Base-by-base conservation (phyloP, 441 rosid species). In the Kokia cookei region DNA sequence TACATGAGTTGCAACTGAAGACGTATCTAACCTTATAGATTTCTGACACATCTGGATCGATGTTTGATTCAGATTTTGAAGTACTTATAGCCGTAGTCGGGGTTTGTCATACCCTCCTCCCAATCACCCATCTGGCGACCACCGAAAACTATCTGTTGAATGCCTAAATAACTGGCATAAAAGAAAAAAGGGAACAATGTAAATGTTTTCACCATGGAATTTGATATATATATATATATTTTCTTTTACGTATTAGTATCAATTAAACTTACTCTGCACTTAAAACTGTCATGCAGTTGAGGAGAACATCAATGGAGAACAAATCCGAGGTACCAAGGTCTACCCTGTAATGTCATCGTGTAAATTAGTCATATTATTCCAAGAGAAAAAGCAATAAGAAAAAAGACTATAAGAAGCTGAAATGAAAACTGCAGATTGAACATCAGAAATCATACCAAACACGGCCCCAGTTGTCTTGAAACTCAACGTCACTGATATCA, bases 381-480 rank as follows among this genome's bases (percentile, higher is more conserved):
- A 43, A 32, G 62, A 27, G 40, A 47, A 24, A 73, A 50, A 48
- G 54, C 27, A 27, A 24, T 27, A 70, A n/a, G 26, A 29, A 48
- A 65, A 63, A 63, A 43, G 42, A 43, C 50, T 13, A 57, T 12
- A 14, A 0, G 48, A 26, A 62, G 48, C 43, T 13, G 6, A 26
- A 54, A 10, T 47, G 13, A 10, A 42, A 40, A 48, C 54, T 42
- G 51, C 67, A 47, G 66, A 19, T 32, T 29, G 35, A 40, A 63
- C 24, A 43, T 37, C 43, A 4, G 68, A 77, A 32, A 29, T 22
- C 57, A 42, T 86, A 94, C 99, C 99, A 91, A 63, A 94, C 83
- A 50, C 98, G 94, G 71, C 97, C 98, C 96, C 98, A 95, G n/a
- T 84, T 91, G 80, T 95, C 99, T 76, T 91, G 99, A 80, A 95